Base-by-base conservation (phyloP, 139 green algal genomes). In the Zygnema cylindricum region DNA sequence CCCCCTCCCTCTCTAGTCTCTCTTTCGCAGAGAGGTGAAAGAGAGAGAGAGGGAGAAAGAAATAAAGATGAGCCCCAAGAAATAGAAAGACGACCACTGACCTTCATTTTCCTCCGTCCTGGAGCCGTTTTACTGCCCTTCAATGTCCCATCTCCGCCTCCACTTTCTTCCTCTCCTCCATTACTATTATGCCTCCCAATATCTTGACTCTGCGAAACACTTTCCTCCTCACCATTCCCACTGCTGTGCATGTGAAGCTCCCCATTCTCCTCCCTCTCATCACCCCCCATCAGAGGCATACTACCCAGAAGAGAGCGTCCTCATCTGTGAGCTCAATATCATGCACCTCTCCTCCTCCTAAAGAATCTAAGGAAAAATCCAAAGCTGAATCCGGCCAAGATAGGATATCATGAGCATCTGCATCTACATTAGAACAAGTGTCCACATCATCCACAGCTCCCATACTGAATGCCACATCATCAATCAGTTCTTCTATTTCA, bases 271-370 rank as follows among this genome's bases (percentile, higher is more conserved):
- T 55, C 77, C 55, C 16, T 84, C 32, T 55, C 33, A 11, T 43
- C 33, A 21, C 2, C 77, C 41, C 77, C 77, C 49, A 25, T 16
- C 49, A 16, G 7, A 7, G 7, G 49, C 49, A 54, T 43, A 22
- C 55, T 11, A 22, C 33, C 36, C 33, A 82, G 43, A 7, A 87
- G 39, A 36, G 30, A 2, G 42, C 81, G 7, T 87, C 81, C 43
- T 82, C 41, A 2, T 87, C 81, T 49, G 38, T 69, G 43, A 87
- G 81, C 81, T 82, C 81, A 63, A 33, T 35, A 16, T 82, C 30
- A 16, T 87, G 81, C 35, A 87, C 40, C 7, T 87, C 81, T 7
- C 43, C 81, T 7, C 43, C 81, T 2, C 38, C 81, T 21, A 87
- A 32, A 25, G 81, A 82, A 21, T 82, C 40, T 33, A 84, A 33